Base-by-base conservation (phyloP, 768 basidiomycete species). In the Collybia mongolica region DNA sequence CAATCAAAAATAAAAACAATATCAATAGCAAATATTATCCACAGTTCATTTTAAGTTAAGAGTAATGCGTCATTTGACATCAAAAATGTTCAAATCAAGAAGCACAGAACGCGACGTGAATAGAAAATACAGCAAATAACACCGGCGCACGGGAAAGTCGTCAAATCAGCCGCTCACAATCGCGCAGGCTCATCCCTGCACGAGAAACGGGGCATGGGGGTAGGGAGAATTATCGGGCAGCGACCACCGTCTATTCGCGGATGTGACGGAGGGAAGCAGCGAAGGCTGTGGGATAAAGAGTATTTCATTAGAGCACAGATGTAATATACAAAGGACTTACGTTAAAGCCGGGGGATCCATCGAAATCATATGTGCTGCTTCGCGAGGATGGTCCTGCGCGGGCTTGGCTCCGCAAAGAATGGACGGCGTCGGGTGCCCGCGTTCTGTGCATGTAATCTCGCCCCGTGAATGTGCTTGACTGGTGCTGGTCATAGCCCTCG, bases 221-320 rank as follows among this genome's bases (percentile, higher is more conserved):
- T 49, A 36, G n/a, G 46, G 29, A 17, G 54, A 66, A 5, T 65
- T 42, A 32, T 52, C 57, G n/a, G 70, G 59, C 37, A 55, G 60
- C 1, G 72, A 64, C 70, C 70, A 72, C 17, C 71, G 65, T 35
- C 70, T 64, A 24, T 41, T 51, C n/a, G 62, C 58, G 58, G 72
- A 58, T 2, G 67, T 58, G 2, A 55, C 49, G n/a, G 70, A 68
- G 43, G 69, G 71, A 41, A 67, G 57, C n/a, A 36, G 36, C 18
- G 23, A 38, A 24, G 46, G 15, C 52, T 51, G 37, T 36, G 12
- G 9, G 24, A 26, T 26, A 26, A 26, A 4, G 24, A 26, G 7
- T 26, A 26, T 26, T 17, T n/a, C 15, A 39, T 39, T 39, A 39
- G 19, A 12, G 19, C 15, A 12, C 6, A 39, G 37, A n/a, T n/a